phyloP scores from a whole-genome alignment of 108 stramenopile genomes.

The Asterionellopsis glacialis region DNA sequence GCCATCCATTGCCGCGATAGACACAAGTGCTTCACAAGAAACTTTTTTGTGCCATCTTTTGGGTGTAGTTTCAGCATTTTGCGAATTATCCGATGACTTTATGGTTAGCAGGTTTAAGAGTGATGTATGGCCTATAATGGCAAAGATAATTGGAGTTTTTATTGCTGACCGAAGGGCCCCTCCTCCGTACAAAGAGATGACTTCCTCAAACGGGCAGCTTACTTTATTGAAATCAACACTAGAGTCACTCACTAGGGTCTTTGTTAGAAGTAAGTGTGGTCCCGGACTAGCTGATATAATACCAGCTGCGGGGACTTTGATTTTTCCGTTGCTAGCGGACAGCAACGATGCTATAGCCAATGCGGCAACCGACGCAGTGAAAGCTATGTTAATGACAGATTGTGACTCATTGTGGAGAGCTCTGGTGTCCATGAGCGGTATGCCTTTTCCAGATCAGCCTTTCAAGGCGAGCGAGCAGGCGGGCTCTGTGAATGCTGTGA shows the following conservation, averaged over 20 bases:
- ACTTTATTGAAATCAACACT: background rate
- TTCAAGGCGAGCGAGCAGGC: background rate
- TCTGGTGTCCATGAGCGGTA: conserved; percentile 15
- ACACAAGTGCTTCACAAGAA: no score
- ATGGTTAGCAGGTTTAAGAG: conserved; percentile 34
- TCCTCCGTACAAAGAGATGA: background rate
- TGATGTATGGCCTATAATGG: conserved; percentile 34
- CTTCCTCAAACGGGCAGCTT: background rate
- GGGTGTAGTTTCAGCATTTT: conserved; percentile 6
- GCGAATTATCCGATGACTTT: conserved; percentile 25
- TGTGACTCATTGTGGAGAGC: conserved; percentile 34
- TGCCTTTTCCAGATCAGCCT: conserved; percentile 8
- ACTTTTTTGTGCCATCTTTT: background rate
- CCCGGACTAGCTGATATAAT: conserved; percentile 16
- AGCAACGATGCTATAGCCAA: conserved; percentile 17
- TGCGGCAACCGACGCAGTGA: conserved; percentile 19
- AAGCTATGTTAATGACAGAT: conserved; percentile 33
- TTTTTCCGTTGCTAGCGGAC: conserved; percentile 28
- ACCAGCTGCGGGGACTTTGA: conserved; percentile 27
- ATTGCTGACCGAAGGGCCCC: background rate
- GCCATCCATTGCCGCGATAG: no score
- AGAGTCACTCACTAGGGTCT: background rate
- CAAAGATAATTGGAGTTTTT: conserved; percentile 15
- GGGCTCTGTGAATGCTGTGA: background rate
- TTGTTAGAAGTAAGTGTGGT: background rate